phyloP scores from a whole-genome alignment of 2,329 filamentous ascomycete species.

The Aureobasidium sp. region DNA sequence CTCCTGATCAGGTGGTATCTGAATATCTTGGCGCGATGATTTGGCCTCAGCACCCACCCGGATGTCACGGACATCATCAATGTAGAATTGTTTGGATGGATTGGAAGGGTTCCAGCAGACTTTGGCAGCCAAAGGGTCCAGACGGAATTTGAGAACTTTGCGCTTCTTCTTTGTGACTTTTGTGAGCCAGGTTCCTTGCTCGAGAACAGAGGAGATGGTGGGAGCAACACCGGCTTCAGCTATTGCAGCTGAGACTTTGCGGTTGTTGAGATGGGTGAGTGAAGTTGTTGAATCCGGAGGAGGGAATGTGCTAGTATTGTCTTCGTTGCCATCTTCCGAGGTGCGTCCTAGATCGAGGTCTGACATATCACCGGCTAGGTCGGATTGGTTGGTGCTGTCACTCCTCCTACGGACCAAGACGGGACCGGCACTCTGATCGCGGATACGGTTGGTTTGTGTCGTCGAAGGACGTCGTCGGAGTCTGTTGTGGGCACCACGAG shows the following conservation, averaged over 20 bases:
- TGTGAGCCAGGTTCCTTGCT: conserved; percentile 68
- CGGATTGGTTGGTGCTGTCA: conserved; percentile 70
- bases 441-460: conserved; percentile 60
- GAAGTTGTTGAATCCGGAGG: conserved; percentile 31
- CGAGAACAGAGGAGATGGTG: conserved; percentile 67
- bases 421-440: conserved; percentile 83
- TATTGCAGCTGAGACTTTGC: conserved; percentile 24
- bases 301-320: conserved; percentile 20
- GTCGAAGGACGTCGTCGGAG: conserved; percentile 71
- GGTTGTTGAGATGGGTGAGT: conserved; percentile 35
- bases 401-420: conserved; percentile 81
- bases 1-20: conserved; percentile 60
- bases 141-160: conserved; percentile 64
- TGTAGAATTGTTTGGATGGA: conserved; percentile 77
- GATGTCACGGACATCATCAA: conserved; percentile 92
- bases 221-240: conserved; percentile 52
- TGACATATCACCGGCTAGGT: conserved; percentile 39
- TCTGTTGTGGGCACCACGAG: conserved; percentile 68
- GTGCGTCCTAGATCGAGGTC: conserved; percentile 52
- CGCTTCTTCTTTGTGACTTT: conserved; percentile 83
- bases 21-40: conserved; percentile 82
- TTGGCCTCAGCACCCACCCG: conserved; percentile 75
- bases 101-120: conserved; percentile 79
- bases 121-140: conserved; percentile 77
- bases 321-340: conserved; percentile 39